A percentile compares a stretch with the other conserved stretches of the same genome.
These are phyloP conservation scores for Hypoxylon trugodes DNA, from an alignment of 495 filamentous ascomycete genomes.

Conservation along the genomic window DNA sequence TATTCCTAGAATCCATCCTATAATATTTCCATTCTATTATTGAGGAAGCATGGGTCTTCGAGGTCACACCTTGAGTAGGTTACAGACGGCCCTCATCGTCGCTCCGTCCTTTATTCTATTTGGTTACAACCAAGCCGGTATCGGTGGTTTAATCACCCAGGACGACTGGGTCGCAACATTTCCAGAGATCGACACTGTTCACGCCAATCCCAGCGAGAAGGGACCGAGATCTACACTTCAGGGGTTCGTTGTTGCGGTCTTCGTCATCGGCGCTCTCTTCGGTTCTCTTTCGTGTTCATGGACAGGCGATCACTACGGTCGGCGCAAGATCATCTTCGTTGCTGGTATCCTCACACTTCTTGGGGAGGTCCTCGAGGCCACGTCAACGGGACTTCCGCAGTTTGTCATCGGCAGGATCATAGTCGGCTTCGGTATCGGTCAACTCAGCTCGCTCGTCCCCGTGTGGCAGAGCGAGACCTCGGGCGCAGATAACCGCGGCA, in stretches of 20 bases:
- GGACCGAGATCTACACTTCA: constrained; percentile 50
- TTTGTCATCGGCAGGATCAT: constrained; percentile 61
- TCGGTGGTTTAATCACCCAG: constrained; percentile 55
- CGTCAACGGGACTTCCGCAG: constrained; percentile 50
- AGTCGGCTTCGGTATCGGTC: constrained; percentile 59
- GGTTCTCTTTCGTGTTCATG: constrained; percentile 60
- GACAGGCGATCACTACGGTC: constrained; percentile 59
- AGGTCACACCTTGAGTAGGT: constrained; percentile 32
- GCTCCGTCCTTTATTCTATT: constrained; percentile 60
- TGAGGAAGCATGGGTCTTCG: constrained; percentile 36
- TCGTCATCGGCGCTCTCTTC: constrained; percentile 56
- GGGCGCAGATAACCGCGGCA: constrained; percentile 51
- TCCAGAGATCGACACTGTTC: constrained; percentile 61
- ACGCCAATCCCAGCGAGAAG: constrained; percentile 49
- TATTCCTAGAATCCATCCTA: constrained; percentile 5
- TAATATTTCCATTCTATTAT: constrained; percentile 18
- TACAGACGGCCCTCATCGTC: constrained; percentile 43
- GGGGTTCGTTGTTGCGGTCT: constrained; percentile 48
- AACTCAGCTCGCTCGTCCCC: constrained; percentile 59
- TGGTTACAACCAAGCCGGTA: constrained; percentile 62
- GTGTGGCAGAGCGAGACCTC: constrained; percentile 63
- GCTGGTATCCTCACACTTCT: constrained; percentile 38
- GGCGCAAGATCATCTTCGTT: constrained; percentile 59
- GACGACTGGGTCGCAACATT: constrained; percentile 55
- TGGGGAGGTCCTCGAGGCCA: constrained; percentile 44